Base-by-base conservation (phyloP, 352 stramenopile genomes). In the Blastocystis sp. region DNA sequence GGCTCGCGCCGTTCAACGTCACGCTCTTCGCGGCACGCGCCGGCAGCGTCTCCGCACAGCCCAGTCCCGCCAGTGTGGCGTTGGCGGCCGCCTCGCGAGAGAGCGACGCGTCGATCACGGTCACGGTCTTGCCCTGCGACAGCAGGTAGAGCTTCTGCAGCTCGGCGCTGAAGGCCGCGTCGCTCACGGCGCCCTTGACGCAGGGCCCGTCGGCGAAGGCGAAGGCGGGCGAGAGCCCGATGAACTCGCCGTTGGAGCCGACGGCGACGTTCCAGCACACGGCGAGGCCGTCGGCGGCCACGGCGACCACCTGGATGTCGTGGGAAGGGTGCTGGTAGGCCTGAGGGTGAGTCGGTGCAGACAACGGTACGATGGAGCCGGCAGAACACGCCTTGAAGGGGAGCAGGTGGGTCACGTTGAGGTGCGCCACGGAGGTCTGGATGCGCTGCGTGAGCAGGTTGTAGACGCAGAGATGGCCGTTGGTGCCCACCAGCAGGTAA, bases 401-500 rank as follows among this genome's bases (percentile, higher is more conserved):
- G 2, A 59, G 28, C 2, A 81, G 53, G 71, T 52, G 40, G 2
- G 28, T 21, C 21, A 64, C 48, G 60, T 81, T 64, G 2, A 64
- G 71, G 4, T 65, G 48, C n/a, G 48, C 43, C 0, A 66, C 71
- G 17, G 71, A 81, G 38, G n/a, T 60, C 43, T 65, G 48, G 53
- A 81, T 81, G n/a, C 17, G 9, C 38, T 81, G 64, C 38, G 28
- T 21, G n/a, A 81, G 19, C 3, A 60, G 41, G 60, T 81, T 60
- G 71, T 65, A 81, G 48, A 81, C 71, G 45, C 71, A 81, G n/a
- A 81, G 71, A 10, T 66, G 34, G 11, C 71, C 71, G 38, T 62
- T 66, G 9, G 71, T 81, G 28, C 71, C 71, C 19, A 81, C 48
- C 38, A 81, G 71, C 14, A 81, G 71, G 34, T 81, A 81, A 0